Percentiles rank a stretch among this genome's conserved stretches.
phyloP scores from a whole-genome alignment of 2,329 filamentous ascomycete genomes.

The Cercospora berteroae region DNA sequence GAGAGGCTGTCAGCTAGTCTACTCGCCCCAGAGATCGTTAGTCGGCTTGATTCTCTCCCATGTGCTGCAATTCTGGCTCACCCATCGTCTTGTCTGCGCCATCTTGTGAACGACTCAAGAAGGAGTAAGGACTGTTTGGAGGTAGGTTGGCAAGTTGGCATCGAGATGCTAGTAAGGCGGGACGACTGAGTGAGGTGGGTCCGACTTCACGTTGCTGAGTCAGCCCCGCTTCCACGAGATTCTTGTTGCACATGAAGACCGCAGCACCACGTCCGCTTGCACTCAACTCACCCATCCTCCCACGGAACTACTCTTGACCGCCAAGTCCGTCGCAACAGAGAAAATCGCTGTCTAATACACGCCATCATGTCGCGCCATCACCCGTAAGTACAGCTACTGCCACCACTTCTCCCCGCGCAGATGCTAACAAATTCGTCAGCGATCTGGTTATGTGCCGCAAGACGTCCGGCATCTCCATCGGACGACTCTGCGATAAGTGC shows the following conservation, averaged over 20 bases:
- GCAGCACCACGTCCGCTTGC: neutral
- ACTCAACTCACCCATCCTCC: too few species aligned
- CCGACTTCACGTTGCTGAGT: neutral
- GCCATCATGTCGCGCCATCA: constrained; percentile 84
- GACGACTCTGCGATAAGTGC: constrained; percentile 98
- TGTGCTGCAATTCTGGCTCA: too few species aligned
- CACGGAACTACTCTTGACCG: neutral
- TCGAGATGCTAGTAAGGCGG: neutral
- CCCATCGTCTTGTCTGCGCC: neutral
- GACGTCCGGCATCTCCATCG: constrained; percentile 94
- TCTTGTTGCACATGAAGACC: neutral
- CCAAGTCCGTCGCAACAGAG: neutral
- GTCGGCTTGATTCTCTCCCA: too few species aligned
- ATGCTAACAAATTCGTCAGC: constrained; percentile 45
- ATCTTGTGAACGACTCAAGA: neutral
- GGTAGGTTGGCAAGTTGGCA: too few species aligned
- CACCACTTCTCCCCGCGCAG: neutral
- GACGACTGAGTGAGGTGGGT: neutral
- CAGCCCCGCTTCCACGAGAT: neutral
- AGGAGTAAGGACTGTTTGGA: too few species aligned
- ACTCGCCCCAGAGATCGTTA: too few species aligned
- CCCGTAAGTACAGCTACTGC: constrained; percentile 59
- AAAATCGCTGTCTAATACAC: neutral
- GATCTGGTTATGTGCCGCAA: constrained; percentile 99
- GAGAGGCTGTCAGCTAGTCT: too few species aligned